Conservation (phyloP, 2,329 filamentous ascomycete genomes). For the Pseudogymnoascus pannorum region DNA sequence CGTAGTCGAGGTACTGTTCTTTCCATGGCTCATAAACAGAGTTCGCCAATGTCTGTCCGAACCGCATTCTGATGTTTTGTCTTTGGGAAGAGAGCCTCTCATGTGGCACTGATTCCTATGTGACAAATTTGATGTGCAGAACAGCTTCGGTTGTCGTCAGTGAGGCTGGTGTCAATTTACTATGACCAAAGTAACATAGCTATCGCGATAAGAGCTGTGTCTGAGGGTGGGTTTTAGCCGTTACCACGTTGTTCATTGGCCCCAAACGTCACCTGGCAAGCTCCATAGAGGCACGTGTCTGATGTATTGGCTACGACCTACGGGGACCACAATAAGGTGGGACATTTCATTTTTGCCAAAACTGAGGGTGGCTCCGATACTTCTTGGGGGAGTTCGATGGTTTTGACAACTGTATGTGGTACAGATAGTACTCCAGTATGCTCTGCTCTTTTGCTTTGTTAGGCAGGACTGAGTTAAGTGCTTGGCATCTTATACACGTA, state of each 20-base stretch:
- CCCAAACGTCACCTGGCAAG: background rate
- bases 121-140: background rate
- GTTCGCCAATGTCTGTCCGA: slow-evolving; percentile 78
- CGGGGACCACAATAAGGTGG: background rate
- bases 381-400: background rate
- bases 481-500: background rate
- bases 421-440: background rate
- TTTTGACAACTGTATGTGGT: background rate
- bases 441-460: too few relatives aligned
- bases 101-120: background rate
- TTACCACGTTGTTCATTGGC: slow-evolving; percentile 3
- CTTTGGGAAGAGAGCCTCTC: background rate
- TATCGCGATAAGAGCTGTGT: slow-evolving; percentile 6
- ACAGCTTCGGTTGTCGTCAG: background rate
- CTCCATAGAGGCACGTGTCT: background rate
- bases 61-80: slow-evolving; percentile 60
- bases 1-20: slow-evolving; percentile 91
- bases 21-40: slow-evolving; percentile 83
- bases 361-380: background rate
- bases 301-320: background rate
- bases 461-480: background rate
- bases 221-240: background rate
- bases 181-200: background rate
- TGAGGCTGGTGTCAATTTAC: background rate
- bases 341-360: background rate